Base-by-base conservation (phyloP, 1,284 basidiomycete species). In the Fomitopsis betulina region DNA sequence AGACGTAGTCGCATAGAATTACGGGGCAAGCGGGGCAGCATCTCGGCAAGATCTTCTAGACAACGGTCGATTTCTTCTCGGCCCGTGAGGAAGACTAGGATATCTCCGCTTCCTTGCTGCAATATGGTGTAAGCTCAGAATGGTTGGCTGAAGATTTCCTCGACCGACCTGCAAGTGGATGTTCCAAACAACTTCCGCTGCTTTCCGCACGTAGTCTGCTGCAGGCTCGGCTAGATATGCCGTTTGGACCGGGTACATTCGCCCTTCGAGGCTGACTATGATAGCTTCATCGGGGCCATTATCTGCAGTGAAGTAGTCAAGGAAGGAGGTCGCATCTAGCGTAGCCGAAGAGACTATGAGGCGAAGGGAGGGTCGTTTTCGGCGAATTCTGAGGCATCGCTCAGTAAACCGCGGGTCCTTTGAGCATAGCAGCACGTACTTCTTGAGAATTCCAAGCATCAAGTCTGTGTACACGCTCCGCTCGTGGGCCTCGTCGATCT, bases 401-500 rank as follows among this genome's bases (percentile, higher is more conserved):
- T 53, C 25, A 19, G 23, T 27, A 27, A 53, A 58, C 23, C 15
- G 42, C 23, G 13, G 17, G 33, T 19, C 5, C n/a, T 8, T 38
- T 19, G 13, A 40, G 21, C 1, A 30, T 0, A 30, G 27, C 5
- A 8, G 27, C 8, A 50, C 25, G 5, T 56, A 92, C 94, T 91
- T 96, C 79, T 97, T 97, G 42, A 98, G 74, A 23, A 98, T 78
- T 0, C 97, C 96, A 3, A 99, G 80, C 5, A 99, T 76, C 56
- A 99, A 77, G 71, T 99, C 97, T 0, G 96, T 98, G 66, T 97
- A 93, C 21, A 98, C 80, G 59, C 93, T 95, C 25, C 96, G 81
- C 71, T 99, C 97, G 74, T 99, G 96, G 1, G 94, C 96, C 77
- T 99, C 97, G 67, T 99, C 97, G 54, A 96, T 87, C 93, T 96